Conservation (phyloP, 2,329 filamentous ascomycete species). For the Pestalotiopsis sp. region DNA sequence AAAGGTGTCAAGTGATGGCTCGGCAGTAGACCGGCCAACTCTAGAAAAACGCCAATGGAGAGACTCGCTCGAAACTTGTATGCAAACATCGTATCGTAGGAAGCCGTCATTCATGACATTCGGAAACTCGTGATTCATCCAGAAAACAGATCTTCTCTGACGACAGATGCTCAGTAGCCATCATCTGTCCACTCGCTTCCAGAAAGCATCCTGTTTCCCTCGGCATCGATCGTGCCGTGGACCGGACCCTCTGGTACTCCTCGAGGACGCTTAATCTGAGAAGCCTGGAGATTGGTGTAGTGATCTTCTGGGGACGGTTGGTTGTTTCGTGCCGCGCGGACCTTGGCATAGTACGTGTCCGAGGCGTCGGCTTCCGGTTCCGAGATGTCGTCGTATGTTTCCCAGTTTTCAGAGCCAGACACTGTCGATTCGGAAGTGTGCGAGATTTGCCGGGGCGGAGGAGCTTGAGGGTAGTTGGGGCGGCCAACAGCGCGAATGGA, state of each 20-base stretch:
- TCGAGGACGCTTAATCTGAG: constrained; percentile 55
- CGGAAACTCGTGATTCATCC: constrained; percentile 28
- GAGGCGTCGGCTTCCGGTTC: constrained; percentile 76
- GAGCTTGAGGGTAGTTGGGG: constrained; percentile 43
- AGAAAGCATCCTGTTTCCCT: constrained; percentile 65
- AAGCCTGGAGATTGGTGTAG: constrained; percentile 41
- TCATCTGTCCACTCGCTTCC: constrained; percentile 71
- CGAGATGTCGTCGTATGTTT: constrained; percentile 88
- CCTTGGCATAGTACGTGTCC: constrained; percentile 80
- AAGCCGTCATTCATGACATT: constrained; percentile 21
- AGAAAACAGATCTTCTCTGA: constrained; percentile 14
- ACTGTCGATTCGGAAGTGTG: constrained; percentile 71
- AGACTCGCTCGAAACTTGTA: constrained; percentile 13
- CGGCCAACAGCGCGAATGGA: constrained; percentile 45
- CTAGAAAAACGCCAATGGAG: constrained; percentile 8
- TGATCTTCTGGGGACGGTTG: constrained; percentile 57
- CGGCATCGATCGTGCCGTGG: constrained; percentile 55
- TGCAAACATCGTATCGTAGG: constrained; percentile 27
- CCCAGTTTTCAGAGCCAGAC: constrained; percentile 94
- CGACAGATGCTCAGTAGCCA: constrained; percentile 46
- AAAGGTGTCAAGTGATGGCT: neutral
- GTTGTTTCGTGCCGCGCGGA: constrained; percentile 71
- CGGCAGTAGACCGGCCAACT: neutral
- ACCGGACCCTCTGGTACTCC: constrained; percentile 52
- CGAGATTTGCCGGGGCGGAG: constrained; percentile 67